These are phyloP conservation scores for Chlorella vulgaris DNA, from an alignment of 139 green algal species.

Conservation along the genomic window DNA sequence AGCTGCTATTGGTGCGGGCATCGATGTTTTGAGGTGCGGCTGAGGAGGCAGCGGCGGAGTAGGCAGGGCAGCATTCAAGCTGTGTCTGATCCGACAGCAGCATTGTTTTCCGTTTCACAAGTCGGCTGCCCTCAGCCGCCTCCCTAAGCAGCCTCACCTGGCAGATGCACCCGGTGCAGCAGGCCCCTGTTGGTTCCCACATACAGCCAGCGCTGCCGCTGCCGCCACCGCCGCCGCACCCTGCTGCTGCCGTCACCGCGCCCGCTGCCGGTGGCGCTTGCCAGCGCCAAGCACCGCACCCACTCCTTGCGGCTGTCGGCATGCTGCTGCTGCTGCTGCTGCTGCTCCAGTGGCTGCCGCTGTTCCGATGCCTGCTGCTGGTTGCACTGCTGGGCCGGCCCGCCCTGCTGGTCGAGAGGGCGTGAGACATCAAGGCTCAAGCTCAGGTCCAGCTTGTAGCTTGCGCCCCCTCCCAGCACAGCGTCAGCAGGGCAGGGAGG, in stretches of 20 bases:
- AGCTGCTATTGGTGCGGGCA: too few species aligned
- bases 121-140: too few species aligned
- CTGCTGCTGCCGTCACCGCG: background rate
- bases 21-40: too few species aligned
- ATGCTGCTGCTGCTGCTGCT: background rate
- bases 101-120: background rate
- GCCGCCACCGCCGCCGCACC: background rate
- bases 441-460: background rate
- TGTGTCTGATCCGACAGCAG: too few species aligned
- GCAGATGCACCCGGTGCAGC: slow-evolving; percentile 37
- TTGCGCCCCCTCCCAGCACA: slow-evolving; percentile 60
- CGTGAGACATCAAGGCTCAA: background rate
- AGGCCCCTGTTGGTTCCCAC: slow-evolving; percentile 44
- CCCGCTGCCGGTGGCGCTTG: background rate
- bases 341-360: background rate
- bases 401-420: background rate
- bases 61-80: too few species aligned
- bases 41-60: too few species aligned
- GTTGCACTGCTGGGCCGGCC: background rate
- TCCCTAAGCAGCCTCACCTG: too few species aligned
- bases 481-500: slow-evolving; percentile 50
- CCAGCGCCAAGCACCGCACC: slow-evolving; percentile 38
- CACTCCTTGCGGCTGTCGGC: slow-evolving; percentile 41
- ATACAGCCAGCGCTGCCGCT: slow-evolving; percentile 16
- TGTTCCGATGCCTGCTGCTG: background rate